These are phyloP conservation scores for Rhizopogon vulgaris DNA, from an alignment of 768 basidiomycete species.

Conservation along the genomic window DNA sequence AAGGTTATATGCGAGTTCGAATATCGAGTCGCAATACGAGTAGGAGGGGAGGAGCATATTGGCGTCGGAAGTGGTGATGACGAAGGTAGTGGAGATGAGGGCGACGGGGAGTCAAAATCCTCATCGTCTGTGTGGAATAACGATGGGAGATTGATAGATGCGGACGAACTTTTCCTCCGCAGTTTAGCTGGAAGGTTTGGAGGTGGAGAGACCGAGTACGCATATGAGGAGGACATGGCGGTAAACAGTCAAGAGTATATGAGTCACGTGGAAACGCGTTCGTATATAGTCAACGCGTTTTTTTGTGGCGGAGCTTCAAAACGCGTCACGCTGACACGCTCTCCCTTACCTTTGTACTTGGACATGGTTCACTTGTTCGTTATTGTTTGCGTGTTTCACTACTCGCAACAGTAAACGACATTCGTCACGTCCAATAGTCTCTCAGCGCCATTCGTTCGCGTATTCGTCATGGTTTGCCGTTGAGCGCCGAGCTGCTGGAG, in stretches of 20 bases:
- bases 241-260: slow-evolving; percentile 22
- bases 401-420: no score
- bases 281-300: slow-evolving; percentile 26
- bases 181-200: slow-evolving; percentile 13
- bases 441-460: no score
- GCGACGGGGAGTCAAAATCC: slow-evolving; percentile 2
- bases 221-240: slow-evolving; percentile 18
- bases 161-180: slow-evolving; percentile 18
- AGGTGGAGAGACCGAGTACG: slow-evolving; percentile 6
- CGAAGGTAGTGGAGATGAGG: slow-evolving; percentile 14
- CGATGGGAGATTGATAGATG: slow-evolving; percentile 6
- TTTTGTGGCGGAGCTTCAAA: slow-evolving; percentile 27
- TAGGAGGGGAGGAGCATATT: not conserved
- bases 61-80: slow-evolving; percentile 17
- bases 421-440: no score
- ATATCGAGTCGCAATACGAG: not conserved
- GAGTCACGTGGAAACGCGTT: slow-evolving; percentile 23
- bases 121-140: slow-evolving; percentile 1
- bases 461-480: no score
- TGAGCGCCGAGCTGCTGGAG: no score
- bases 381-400: no score
- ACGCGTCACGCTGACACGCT: not conserved
- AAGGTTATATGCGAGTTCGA: not conserved
- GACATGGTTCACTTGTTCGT: no score
- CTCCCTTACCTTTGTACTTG: no score